Evolutionary conservation across 306 rosid genomes (phyloP).

Genomic region (Castanea crenata): DNA sequence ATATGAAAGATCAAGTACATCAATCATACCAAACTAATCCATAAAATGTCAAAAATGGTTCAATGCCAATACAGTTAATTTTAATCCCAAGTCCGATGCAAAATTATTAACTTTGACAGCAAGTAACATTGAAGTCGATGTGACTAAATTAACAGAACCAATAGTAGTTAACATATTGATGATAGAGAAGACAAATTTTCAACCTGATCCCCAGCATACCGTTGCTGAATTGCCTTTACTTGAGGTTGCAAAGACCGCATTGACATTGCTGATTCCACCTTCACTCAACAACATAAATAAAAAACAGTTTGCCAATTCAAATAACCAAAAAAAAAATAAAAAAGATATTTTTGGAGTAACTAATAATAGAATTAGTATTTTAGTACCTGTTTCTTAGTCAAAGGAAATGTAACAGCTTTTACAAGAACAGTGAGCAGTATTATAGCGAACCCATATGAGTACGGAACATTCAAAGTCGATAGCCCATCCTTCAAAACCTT

Average conservation of each 20-base stretch:
- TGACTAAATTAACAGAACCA: no score
- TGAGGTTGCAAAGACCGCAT: slow-evolving; percentile 95
- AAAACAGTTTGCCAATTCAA: background rate
- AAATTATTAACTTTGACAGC: no score
- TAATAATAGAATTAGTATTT: background rate
- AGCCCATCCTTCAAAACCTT: slow-evolving; percentile 91
- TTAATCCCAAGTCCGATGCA: no score
- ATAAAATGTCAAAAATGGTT: no score
- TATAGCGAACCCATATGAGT: slow-evolving; percentile 95
- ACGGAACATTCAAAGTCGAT: slow-evolving; percentile 75
- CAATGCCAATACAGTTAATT: no score
- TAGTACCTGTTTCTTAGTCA: slow-evolving; percentile 82
- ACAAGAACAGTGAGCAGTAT: slow-evolving; percentile 82
- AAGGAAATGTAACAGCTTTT: slow-evolving; percentile 82
- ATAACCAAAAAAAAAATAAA: background rate
- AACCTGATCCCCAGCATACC: slow-evolving; percentile 89
- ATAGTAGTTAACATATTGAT: background rate
- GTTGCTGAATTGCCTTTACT: slow-evolving; percentile 80
- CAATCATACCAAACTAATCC: no score
- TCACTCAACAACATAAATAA: background rate
- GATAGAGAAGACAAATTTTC: slow-evolving; percentile 10
- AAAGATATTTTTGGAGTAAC: background rate
- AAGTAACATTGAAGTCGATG: no score
- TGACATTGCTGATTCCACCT: slow-evolving; percentile 94
- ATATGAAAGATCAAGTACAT: no score